A percentile compares a stretch with the other conserved stretches of the same genome.
Conservation (phyloP, 768 basidiomycete species). For the Suillus discolor region DNA sequence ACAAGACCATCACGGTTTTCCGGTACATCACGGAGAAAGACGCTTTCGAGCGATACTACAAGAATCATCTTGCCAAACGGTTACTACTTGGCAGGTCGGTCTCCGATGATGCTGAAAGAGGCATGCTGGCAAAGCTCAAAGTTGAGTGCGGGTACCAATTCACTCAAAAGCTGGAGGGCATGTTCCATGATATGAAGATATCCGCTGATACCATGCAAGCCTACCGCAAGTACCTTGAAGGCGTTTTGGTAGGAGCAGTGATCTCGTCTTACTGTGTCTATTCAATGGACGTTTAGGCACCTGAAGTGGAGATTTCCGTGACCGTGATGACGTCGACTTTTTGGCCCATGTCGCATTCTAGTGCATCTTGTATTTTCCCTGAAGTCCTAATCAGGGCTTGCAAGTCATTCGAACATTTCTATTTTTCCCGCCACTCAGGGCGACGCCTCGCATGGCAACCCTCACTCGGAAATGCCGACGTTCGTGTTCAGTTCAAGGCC, state of each 20-base stretch:
- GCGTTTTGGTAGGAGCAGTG: conserved; percentile 52
- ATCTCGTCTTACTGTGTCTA: conserved; percentile 5
- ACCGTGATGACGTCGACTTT: conserved; percentile 96
- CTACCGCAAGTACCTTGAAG: conserved; percentile 65
- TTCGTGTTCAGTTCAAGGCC: conserved; percentile 78
- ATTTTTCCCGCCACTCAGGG: conserved; percentile 87
- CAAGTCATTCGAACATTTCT: conserved; percentile 86
- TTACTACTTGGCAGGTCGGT: conserved; percentile 84
- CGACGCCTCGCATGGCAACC: conserved; percentile 92
- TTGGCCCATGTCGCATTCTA: conserved; percentile 84
- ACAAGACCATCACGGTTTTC: conserved; percentile 97
- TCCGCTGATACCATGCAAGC: conserved; percentile 80
- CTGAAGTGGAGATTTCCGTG: conserved; percentile 80
- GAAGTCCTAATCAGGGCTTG: conserved; percentile 61
- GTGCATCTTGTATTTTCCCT: conserved; percentile 69
- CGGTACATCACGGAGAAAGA: conserved; percentile 95
- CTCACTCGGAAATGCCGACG: conserved; percentile 87
- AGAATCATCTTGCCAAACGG: conserved; percentile 92
- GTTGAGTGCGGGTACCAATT: conserved; percentile 96
- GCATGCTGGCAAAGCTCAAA: conserved; percentile 97
- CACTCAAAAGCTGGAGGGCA: conserved; percentile 96
- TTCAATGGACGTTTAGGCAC: conserved; percentile 50
- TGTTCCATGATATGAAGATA: conserved; percentile 97
- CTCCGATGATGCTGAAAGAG: conserved; percentile 96
- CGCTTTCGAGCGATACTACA: conserved; percentile 97